Evolutionary conservation across 1,284 basidiomycete genomes (phyloP).

Genomic region (Pyrrhoderma noxium): DNA sequence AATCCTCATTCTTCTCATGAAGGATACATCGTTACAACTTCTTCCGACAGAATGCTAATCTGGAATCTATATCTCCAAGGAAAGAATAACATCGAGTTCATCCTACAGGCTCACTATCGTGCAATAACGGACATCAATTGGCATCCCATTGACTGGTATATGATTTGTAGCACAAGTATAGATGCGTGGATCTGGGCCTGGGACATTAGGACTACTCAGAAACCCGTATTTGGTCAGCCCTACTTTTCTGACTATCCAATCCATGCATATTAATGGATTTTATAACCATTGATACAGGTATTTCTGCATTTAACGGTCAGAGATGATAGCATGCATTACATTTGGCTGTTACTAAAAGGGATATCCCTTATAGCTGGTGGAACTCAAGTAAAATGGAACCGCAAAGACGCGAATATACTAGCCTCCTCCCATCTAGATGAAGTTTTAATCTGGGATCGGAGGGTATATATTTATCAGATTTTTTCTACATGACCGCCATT

Average conservation of each 20-base stretch:
- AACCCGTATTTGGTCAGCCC: slow-evolving; percentile 53
- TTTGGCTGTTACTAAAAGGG: neutral
- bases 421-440: slow-evolving; percentile 83
- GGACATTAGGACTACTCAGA: slow-evolving; percentile 66
- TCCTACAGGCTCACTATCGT: slow-evolving; percentile 81
- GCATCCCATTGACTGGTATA: slow-evolving; percentile 78
- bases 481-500: neutral
- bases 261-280: neutral
- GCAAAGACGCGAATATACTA: slow-evolving; percentile 75
- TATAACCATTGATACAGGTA: slow-evolving; percentile 31
- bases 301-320: slow-evolving; percentile 71
- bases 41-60: slow-evolving; percentile 88
- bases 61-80: slow-evolving; percentile 83
- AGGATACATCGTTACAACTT: slow-evolving; percentile 92
- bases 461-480: slow-evolving; percentile 40
- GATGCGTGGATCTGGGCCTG: slow-evolving; percentile 84
- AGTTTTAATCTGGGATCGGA: slow-evolving; percentile 82
- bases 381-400: slow-evolving; percentile 95
- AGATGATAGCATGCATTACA: neutral
- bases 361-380: slow-evolving; percentile 50
- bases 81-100: slow-evolving; percentile 70
- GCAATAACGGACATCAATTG: slow-evolving; percentile 97
- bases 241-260: neutral
- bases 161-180: slow-evolving; percentile 70
- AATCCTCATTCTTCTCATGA: slow-evolving; percentile 82